These are phyloP conservation scores for Colletotrichum sp. DNA, from an alignment of 2,329 filamentous ascomycete species.

Conservation along the genomic window DNA sequence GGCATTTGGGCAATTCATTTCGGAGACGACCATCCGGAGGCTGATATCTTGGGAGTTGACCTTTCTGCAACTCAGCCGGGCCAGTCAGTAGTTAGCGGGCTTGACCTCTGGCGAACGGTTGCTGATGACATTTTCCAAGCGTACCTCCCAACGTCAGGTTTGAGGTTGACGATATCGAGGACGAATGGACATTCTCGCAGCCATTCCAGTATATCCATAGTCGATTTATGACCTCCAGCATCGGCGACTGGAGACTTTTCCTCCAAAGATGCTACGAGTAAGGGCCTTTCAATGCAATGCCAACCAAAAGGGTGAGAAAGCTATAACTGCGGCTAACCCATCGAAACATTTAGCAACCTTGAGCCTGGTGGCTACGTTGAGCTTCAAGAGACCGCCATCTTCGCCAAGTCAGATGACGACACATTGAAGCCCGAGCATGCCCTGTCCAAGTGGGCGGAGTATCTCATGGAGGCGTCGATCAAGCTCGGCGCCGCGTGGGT, in stretches of 20 bases:
- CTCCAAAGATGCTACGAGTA: background rate
- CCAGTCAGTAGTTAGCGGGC: no score
- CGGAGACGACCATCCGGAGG: background rate
- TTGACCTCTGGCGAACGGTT: no score
- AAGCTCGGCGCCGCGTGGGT: background rate
- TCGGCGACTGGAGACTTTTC: background rate
- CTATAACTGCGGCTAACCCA: accelerated
- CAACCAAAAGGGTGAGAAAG: background rate
- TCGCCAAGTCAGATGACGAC: background rate
- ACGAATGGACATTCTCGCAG: background rate
- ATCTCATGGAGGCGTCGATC: background rate
- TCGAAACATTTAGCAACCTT: background rate
- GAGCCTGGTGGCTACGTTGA: background rate
- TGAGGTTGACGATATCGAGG: background rate
- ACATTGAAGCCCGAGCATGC: background rate
- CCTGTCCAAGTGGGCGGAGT: accelerated
- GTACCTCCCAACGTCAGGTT: background rate
- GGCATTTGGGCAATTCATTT: background rate
- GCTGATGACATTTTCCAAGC: background rate
- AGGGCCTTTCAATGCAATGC: background rate
- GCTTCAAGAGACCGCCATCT: background rate
- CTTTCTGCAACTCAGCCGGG: background rate
- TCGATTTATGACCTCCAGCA: background rate
- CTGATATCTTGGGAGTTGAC: background rate
- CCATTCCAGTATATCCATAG: background rate